phyloP scores from a whole-genome alignment of 2,329 filamentous ascomycete species.

The Calonectria crousiana region DNA sequence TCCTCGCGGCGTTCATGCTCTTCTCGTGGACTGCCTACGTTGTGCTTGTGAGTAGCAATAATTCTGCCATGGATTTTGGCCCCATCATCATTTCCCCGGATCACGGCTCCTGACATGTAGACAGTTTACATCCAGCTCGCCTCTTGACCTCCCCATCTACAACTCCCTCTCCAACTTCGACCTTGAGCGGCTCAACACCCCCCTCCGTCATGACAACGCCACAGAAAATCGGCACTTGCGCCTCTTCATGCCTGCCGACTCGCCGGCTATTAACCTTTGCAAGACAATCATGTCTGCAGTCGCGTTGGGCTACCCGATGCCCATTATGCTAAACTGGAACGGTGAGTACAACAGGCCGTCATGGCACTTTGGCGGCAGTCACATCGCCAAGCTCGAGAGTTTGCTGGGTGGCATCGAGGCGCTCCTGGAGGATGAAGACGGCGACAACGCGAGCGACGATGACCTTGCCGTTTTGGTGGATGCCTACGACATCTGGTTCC shows the following conservation, averaged over 20 bases:
- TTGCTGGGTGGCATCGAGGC: slow-evolving; percentile 47
- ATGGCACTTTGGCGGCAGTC: slow-evolving; percentile 54
- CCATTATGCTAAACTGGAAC: slow-evolving; percentile 53
- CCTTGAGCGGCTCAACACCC: slow-evolving; percentile 23
- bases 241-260: slow-evolving; percentile 55
- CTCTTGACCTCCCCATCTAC: not conserved
- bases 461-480: slow-evolving; percentile 53
- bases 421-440: slow-evolving; percentile 38
- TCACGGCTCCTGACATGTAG: not conserved
- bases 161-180: slow-evolving; percentile 22
- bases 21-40: slow-evolving; percentile 26
- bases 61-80: no score
- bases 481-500: slow-evolving; percentile 55
- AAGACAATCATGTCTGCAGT: slow-evolving; percentile 54
- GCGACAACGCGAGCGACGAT: slow-evolving; percentile 40
- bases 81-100: no score
- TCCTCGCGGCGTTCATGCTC: slow-evolving; percentile 8
- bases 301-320: slow-evolving; percentile 53
- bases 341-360: slow-evolving; percentile 52
- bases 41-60: not conserved
- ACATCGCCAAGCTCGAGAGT: slow-evolving; percentile 54
- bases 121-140: slow-evolving; percentile 27
- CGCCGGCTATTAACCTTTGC: slow-evolving; percentile 52
- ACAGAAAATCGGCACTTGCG: slow-evolving; percentile 44
- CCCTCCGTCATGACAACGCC: slow-evolving; percentile 5